Base-by-base conservation (phyloP, 139 green algal species). In the Chlorella sp. region DNA sequence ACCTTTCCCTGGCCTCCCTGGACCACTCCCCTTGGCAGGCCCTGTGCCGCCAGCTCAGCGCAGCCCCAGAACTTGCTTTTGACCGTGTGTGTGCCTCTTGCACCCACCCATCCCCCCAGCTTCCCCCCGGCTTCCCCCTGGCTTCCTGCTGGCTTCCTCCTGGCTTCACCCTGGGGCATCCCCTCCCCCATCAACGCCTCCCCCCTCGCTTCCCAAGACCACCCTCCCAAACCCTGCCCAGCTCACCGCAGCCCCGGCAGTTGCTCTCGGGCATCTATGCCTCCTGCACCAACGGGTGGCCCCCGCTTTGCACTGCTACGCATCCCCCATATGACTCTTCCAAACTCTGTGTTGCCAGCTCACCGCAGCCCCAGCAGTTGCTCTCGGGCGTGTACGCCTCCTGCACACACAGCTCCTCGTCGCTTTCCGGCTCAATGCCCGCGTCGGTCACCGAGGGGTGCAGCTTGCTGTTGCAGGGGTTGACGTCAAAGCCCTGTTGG, bases 341-440 rank as follows among this genome's bases (percentile, higher is more conserved):
- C 48, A 57, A 57, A 57, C 48, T 16, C 48, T 57, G 9, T 57
- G 7, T 95, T 24, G 97, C n/a, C n/a, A n/a, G 78, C 94, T 83
- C 69, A 96, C 95, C 96, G 81, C 96, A 98, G 26, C 96, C 96
- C 83, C 95, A 98, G 83, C 96, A 98, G 0, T 76, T 60, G 57
- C 86, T 93, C 11, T 96, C 91, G 0, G 95, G 95, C 1, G 94
- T 97, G 92, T 97, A 97, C 0, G 96, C 95, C 68, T 95, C 86
- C 88, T 97, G 96, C 28, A 98, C 94, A 7, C 88, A 90, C 34
- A 96, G 26, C 88, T 96, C 94, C 34, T 95, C 81, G 0, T 89
- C 79, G 28, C 77, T 91, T 1, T 94, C 92, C 1, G 92, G 91
- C 40, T 88, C 42, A 11, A 97, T 93, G 15, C 94, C 92, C 32